Percentiles rank a stretch among this genome's conserved stretches.
Conservation (phyloP, 495 filamentous ascomycete genomes). For the Lophiostoma macrostomum region DNA sequence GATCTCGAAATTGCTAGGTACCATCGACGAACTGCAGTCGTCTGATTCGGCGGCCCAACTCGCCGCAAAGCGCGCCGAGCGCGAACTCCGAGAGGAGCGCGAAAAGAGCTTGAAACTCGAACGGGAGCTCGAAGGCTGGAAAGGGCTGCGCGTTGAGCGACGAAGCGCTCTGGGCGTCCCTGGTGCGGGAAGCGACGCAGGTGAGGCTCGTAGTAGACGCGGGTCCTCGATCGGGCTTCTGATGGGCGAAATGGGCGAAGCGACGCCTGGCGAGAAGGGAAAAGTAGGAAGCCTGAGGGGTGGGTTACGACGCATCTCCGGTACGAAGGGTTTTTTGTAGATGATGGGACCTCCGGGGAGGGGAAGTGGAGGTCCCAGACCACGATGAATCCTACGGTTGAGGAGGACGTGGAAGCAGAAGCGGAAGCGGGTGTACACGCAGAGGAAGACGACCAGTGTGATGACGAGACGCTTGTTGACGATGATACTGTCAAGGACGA, state of each 20-base stretch:
- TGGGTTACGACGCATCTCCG: constrained; percentile 35
- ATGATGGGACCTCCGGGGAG: constrained; percentile 13
- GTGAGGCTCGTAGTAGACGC: constrained; percentile 40
- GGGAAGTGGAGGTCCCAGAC: constrained; percentile 16
- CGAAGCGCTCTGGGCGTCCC: constrained; percentile 34
- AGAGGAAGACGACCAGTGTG: neutral
- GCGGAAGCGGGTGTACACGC: neutral
- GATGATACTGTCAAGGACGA: constrained; percentile 13
- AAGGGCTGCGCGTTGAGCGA: constrained; percentile 64
- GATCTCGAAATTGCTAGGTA: constrained; percentile 78
- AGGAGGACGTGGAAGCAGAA: constrained; percentile 17
- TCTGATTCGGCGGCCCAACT: constrained; percentile 79
- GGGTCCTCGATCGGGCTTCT: constrained; percentile 39
- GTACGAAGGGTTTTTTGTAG: constrained; percentile 45
- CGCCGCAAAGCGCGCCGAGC: constrained; percentile 74
- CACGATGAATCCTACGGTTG: constrained; percentile 10
- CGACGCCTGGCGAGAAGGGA: constrained; percentile 20
- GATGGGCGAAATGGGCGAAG: constrained; percentile 33
- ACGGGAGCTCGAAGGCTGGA: constrained; percentile 84
- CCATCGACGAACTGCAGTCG: constrained; percentile 90
- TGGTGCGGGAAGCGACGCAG: constrained; percentile 36
- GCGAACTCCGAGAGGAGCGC: constrained; percentile 83
- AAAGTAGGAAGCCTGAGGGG: constrained; percentile 35
- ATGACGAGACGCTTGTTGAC: constrained; percentile 26
- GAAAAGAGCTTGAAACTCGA: constrained; percentile 82